phyloP scores from a whole-genome alignment of 208 protist species.

The Blastocrithidia nonstop region DNA sequence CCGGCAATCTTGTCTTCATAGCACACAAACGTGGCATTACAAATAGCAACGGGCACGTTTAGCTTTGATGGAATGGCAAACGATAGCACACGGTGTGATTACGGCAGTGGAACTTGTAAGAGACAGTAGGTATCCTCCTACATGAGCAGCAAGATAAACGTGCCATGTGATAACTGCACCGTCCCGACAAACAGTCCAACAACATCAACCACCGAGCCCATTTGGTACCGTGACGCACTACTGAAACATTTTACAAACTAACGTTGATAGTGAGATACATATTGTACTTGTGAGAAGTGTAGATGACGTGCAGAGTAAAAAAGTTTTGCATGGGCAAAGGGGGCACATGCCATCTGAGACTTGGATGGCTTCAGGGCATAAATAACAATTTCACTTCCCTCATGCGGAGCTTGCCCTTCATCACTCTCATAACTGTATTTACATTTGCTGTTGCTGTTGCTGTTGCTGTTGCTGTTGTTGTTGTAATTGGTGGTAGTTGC shows the following conservation, averaged over 20 bases:
- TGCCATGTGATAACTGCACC: slow-evolving; percentile 11
- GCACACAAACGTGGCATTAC: slow-evolving; percentile 45
- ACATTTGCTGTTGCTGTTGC: too few species aligned
- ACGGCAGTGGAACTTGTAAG: slow-evolving; percentile 38
- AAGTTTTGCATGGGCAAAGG: slow-evolving; percentile 45
- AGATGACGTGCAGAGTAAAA: slow-evolving; percentile 37
- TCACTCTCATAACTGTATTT: neutral
- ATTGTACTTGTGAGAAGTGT: slow-evolving; percentile 16
- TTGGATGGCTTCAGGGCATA: slow-evolving; percentile 55
- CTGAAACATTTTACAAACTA: too few species aligned
- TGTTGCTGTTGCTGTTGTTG: too few species aligned
- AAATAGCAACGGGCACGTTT: slow-evolving; percentile 17
- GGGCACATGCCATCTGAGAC: slow-evolving; percentile 20
- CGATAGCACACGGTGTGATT: slow-evolving; percentile 13
- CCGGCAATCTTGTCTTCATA: slow-evolving; percentile 26
- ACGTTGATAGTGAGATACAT: neutral
- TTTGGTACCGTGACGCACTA: too few species aligned
- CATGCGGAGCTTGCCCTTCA: slow-evolving; percentile 15
- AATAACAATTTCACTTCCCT: slow-evolving; percentile 26
- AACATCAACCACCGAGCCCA: slow-evolving; percentile 28
- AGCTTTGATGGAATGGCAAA: slow-evolving; percentile 16
- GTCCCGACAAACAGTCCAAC: slow-evolving; percentile 33
- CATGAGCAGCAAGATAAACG: slow-evolving; percentile 21
- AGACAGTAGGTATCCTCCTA: slow-evolving; percentile 23
- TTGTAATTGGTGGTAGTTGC: too few species aligned